Conservation (phyloP, 2,329 filamentous ascomycete genomes). For the Nothopassalora personata region DNA sequence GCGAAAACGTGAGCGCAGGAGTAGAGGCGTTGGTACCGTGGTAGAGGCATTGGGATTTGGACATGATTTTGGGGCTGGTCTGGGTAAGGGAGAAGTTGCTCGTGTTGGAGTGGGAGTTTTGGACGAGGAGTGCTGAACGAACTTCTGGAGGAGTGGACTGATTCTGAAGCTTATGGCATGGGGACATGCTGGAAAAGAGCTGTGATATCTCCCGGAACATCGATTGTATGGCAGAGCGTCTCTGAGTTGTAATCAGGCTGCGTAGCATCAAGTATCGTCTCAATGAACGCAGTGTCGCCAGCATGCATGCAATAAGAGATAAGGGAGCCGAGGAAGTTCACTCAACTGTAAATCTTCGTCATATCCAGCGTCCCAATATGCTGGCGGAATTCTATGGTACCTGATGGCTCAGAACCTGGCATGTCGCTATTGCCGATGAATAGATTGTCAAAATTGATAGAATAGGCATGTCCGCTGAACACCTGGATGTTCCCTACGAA, state of each 20-base stretch:
- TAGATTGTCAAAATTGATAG: conserved; percentile 22
- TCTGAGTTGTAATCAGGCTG: background rate
- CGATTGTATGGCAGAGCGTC: background rate
- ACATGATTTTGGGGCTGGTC: background rate
- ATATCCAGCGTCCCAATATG: conserved; percentile 26
- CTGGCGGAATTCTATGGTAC: conserved; percentile 33
- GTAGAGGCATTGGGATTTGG: background rate
- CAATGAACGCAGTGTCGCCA: background rate
- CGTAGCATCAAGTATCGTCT: background rate
- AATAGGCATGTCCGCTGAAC: conserved; percentile 5
- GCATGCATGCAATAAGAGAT: conserved; percentile 5
- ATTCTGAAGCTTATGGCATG: background rate
- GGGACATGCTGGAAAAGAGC: background rate
- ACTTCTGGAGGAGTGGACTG: background rate
- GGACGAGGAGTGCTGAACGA: background rate
- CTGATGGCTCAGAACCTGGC: background rate
- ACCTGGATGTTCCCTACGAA: background rate
- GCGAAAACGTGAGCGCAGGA: no score
- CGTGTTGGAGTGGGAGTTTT: background rate
- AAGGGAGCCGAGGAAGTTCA: conserved; percentile 11
- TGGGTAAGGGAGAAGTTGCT: background rate
- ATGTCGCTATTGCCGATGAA: background rate
- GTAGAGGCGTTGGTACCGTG: background rate
- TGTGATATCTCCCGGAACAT: background rate
- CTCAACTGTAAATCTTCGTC: conserved; percentile 22